Evolutionary conservation across 306 rosid genomes (phyloP).

Genomic region (Mimosa pudica): DNA sequence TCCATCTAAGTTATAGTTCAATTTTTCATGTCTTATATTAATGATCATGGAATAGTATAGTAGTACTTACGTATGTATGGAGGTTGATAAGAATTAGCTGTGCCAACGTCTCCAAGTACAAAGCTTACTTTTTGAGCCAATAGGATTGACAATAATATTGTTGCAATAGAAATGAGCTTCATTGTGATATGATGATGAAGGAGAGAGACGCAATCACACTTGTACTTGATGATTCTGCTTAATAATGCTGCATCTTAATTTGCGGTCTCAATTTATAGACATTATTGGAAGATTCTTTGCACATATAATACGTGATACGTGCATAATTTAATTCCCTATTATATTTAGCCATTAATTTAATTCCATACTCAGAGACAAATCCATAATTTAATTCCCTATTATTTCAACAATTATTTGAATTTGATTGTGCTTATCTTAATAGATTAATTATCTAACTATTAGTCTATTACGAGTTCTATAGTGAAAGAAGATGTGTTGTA

Average conservation of each 20-base stretch:
- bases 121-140: neutral
- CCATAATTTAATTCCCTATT: too few species aligned
- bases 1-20: neutral
- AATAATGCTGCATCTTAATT: neutral
- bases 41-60: too few species aligned
- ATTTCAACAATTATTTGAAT: too few species aligned
- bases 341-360: too few species aligned
- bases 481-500: too few species aligned
- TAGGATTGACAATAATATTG: neutral
- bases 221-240: neutral
- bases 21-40: too few species aligned
- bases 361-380: too few species aligned
- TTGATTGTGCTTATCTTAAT: too few species aligned
- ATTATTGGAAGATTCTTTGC: neutral
- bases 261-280: neutral
- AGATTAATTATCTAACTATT: too few species aligned
- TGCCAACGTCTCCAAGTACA: conserved; percentile 4
- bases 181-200: neutral
- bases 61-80: neutral
- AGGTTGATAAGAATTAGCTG: neutral
- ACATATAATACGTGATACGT: neutral
- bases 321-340: too few species aligned
- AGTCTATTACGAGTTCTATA: too few species aligned
- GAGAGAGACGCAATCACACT: neutral
- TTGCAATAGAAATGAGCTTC: neutral